A percentile compares a stretch with the other conserved stretches of the same genome.
Evolutionary conservation across 495 filamentous ascomycete genomes (phyloP).

Genomic region (Podospora australis): DNA sequence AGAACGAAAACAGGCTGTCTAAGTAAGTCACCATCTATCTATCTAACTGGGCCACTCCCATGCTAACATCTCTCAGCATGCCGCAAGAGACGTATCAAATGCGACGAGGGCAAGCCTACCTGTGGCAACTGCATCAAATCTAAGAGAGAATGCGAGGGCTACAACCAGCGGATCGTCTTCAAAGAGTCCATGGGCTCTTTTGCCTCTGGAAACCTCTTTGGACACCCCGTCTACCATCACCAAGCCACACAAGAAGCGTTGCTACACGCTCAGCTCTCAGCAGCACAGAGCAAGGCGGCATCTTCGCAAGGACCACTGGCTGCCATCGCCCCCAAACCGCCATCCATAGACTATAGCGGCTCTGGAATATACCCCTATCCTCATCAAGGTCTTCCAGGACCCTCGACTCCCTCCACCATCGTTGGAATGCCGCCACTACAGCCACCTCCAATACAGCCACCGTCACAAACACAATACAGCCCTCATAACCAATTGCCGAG

Average conservation of each 20-base stretch:
- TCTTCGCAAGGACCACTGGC: slow-evolving; percentile 23
- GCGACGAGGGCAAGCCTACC: slow-evolving; percentile 87
- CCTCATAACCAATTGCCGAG: slow-evolving; percentile 7
- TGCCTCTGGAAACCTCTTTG: slow-evolving; percentile 20
- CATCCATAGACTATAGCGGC: slow-evolving; percentile 28
- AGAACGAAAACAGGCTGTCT: slow-evolving; percentile 95
- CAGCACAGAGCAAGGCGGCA: slow-evolving; percentile 15
- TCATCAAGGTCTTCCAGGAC: slow-evolving; percentile 9
- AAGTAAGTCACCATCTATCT: too few species aligned
- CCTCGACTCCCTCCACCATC: slow-evolving; percentile 4
- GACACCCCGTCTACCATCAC: slow-evolving; percentile 22
- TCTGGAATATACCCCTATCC: slow-evolving; percentile 8
- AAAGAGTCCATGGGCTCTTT: slow-evolving; percentile 74
- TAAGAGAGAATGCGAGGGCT: slow-evolving; percentile 88
- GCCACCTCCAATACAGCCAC: background rate
- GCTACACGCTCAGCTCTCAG: slow-evolving; percentile 18
- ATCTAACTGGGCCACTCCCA: background rate
- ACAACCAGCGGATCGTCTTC: slow-evolving; percentile 88
- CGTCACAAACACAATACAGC: background rate
- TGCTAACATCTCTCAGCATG: slow-evolving; percentile 55
- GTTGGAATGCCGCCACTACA: slow-evolving; percentile 4
- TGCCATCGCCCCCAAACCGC: slow-evolving; percentile 30
- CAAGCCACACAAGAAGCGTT: slow-evolving; percentile 18
- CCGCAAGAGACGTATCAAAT: slow-evolving; percentile 92
- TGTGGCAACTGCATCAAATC: slow-evolving; percentile 92